Evolutionary conservation across 1,139 yeast species (phyloP).

Genomic region (Sugiyamaella sp.): DNA sequence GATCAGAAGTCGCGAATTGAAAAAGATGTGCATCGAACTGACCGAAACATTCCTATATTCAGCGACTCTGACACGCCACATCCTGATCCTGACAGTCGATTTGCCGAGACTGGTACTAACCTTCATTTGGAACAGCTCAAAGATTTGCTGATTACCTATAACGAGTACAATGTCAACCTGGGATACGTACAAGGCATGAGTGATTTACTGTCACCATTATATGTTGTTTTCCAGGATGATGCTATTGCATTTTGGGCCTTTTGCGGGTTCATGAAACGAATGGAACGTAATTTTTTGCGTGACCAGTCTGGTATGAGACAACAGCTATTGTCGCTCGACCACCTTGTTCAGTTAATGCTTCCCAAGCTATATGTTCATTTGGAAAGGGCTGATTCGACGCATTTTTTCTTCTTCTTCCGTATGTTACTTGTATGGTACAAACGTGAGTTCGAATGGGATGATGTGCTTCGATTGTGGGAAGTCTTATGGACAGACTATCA

Average conservation of each 20-base stretch:
- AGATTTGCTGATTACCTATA: slow-evolving; percentile 82
- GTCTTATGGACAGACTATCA: slow-evolving; percentile 85
- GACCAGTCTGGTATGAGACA: slow-evolving; percentile 92
- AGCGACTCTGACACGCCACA: slow-evolving; percentile 54
- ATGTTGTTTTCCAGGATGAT: slow-evolving; percentile 77
- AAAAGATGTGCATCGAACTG: slow-evolving; percentile 92
- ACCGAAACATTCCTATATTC: slow-evolving; percentile 71
- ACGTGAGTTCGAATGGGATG: slow-evolving; percentile 83
- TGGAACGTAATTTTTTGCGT: slow-evolving; percentile 91
- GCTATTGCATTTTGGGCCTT: slow-evolving; percentile 87
- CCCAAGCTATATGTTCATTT: slow-evolving; percentile 83
- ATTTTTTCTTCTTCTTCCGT: slow-evolving; percentile 89
- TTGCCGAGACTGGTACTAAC: slow-evolving; percentile 56
- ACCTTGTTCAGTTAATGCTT: slow-evolving; percentile 82
- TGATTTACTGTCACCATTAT: slow-evolving; percentile 85
- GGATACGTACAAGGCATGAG: slow-evolving; percentile 99
- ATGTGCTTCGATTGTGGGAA: slow-evolving; percentile 85
- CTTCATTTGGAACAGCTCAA: slow-evolving; percentile 72
- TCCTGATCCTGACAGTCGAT: slow-evolving; percentile 55
- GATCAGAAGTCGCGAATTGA: slow-evolving; percentile 90
- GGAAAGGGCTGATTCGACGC: slow-evolving; percentile 84
- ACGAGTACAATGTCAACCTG: slow-evolving; percentile 76
- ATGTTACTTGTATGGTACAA: slow-evolving; percentile 96
- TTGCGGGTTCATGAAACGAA: slow-evolving; percentile 83
- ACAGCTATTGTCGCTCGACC: slow-evolving; percentile 82